These are phyloP conservation scores for Cystobasidium slooffiae DNA, from an alignment of 1,284 basidiomycete species.

Conservation along the genomic window DNA sequence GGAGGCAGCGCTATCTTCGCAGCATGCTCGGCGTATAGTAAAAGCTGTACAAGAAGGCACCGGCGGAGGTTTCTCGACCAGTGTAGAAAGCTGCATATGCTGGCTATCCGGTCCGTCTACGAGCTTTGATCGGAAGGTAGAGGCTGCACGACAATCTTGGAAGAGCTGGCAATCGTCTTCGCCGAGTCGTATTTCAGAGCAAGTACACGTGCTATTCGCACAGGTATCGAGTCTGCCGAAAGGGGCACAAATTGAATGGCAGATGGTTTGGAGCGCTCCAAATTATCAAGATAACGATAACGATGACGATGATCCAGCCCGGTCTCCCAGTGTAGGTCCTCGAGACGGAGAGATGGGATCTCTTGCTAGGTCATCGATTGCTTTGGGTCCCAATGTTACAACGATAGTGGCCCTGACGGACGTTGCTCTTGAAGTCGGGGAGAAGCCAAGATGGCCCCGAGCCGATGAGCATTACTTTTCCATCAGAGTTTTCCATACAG, in stretches of 20 bases:
- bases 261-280: conserved; percentile 55
- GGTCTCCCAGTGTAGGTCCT: neutral
- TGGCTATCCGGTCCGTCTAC: conserved; percentile 51
- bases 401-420: too few relatives aligned
- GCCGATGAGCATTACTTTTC: too few relatives aligned
- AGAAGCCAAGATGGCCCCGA: too few relatives aligned
- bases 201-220: conserved; percentile 67
- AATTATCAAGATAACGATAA: neutral
- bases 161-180: neutral
- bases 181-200: neutral
- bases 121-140: neutral
- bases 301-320: neutral
- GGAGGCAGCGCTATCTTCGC: conserved; percentile 75
- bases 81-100: conserved; percentile 55
- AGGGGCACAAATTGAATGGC: conserved; percentile 65
- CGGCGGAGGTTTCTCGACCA: conserved; percentile 12
- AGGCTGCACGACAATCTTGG: conserved; percentile 28
- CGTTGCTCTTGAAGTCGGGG: too few relatives aligned
- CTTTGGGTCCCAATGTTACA: neutral
- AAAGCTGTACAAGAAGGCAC: conserved; percentile 57
- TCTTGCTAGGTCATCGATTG: neutral
- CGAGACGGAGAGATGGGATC: too few relatives aligned
- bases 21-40: conserved; percentile 76
- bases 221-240: conserved; percentile 75
- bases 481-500: too few relatives aligned